Percentiles rank a stretch among this genome's conserved stretches.
Conservation (phyloP, 495 filamentous ascomycete species). For the Aspergillus leporis region DNA sequence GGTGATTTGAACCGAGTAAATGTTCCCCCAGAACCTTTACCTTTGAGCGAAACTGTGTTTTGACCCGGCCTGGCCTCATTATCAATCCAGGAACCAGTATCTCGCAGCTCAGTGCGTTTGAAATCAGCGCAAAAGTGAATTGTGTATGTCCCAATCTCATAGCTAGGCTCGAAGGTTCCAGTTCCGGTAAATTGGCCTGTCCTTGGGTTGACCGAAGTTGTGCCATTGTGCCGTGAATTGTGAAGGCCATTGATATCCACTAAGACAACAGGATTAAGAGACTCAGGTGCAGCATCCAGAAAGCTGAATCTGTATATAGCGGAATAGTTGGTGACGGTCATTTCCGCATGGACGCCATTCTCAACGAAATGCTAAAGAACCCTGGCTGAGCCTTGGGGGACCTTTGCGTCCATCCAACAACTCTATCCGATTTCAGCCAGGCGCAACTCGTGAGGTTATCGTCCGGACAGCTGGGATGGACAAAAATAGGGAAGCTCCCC, state of each 20-base stretch:
- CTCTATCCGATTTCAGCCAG: slow-evolving; percentile 57
- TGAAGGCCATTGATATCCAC: slow-evolving; percentile 68
- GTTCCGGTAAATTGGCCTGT: slow-evolving; percentile 63
- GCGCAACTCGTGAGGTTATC: slow-evolving; percentile 65
- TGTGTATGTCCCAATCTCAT: slow-evolving; percentile 62
- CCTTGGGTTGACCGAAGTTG: slow-evolving; percentile 57
- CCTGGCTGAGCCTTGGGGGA: slow-evolving; percentile 64
- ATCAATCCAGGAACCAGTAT: slow-evolving; percentile 65
- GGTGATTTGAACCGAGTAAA: slow-evolving; percentile 58
- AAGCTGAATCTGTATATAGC: slow-evolving; percentile 73
- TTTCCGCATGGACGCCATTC: slow-evolving; percentile 61
- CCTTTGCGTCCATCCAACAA: slow-evolving; percentile 43
- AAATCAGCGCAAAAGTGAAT: slow-evolving; percentile 74
- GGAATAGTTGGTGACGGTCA: slow-evolving; percentile 65
- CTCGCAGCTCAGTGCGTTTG: slow-evolving; percentile 57
- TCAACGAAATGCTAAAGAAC: slow-evolving; percentile 64
- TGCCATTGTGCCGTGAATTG: slow-evolving; percentile 62
- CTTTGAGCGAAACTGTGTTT: slow-evolving; percentile 52
- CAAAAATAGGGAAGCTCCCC: slow-evolving; percentile 75
- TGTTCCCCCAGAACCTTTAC: slow-evolving; percentile 59
- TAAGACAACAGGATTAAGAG: slow-evolving; percentile 56
- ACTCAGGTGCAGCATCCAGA: slow-evolving; percentile 36
- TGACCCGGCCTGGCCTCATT: slow-evolving; percentile 55
- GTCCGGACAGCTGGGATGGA: slow-evolving; percentile 63
- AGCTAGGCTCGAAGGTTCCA: slow-evolving; percentile 68